A percentile compares a stretch with the other conserved stretches of the same genome.
These are phyloP conservation scores for Tetrahymena borealis DNA, from an alignment of 73 alveolate species.

Conservation along the genomic window DNA sequence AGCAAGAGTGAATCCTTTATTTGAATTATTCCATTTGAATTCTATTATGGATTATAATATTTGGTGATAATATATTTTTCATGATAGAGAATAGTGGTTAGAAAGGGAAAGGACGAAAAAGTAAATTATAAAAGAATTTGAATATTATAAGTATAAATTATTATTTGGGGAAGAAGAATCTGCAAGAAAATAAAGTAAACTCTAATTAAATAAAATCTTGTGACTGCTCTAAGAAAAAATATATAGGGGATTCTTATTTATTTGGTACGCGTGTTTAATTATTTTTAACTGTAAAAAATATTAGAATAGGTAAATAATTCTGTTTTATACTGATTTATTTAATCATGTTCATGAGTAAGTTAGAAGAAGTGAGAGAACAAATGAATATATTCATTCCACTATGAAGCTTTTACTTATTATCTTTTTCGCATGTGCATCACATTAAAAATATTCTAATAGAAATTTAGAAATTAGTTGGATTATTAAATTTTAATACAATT, in stretches of 20 bases:
- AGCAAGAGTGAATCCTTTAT: too few relatives aligned
- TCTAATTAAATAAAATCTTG: neutral
- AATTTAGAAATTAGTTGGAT: too few relatives aligned
- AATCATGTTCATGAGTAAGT: neutral
- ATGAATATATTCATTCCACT: too few relatives aligned
- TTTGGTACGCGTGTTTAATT: neutral
- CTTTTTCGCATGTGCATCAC: too few relatives aligned
- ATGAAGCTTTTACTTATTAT: too few relatives aligned
- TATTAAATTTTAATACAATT: neutral
- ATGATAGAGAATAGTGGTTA: neutral
- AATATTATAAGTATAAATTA: neutral
- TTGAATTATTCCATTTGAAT: too few relatives aligned
- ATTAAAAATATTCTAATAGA: too few relatives aligned
- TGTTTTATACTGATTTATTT: neutral
- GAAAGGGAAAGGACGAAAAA: neutral
- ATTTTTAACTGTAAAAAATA: neutral
- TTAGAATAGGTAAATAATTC: neutral
- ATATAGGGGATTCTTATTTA: neutral
- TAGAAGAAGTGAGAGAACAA: neutral
- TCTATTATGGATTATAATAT: too few relatives aligned
- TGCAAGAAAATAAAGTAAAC: neutral
- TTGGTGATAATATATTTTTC: too few relatives aligned
- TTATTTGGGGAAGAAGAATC: neutral
- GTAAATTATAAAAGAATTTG: neutral
- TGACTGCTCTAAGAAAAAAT: neutral